Percentiles rank a stretch among this genome's conserved stretches.
phyloP scores from a whole-genome alignment of 257 asterid species.

The Nicotiana noctiflora region DNA sequence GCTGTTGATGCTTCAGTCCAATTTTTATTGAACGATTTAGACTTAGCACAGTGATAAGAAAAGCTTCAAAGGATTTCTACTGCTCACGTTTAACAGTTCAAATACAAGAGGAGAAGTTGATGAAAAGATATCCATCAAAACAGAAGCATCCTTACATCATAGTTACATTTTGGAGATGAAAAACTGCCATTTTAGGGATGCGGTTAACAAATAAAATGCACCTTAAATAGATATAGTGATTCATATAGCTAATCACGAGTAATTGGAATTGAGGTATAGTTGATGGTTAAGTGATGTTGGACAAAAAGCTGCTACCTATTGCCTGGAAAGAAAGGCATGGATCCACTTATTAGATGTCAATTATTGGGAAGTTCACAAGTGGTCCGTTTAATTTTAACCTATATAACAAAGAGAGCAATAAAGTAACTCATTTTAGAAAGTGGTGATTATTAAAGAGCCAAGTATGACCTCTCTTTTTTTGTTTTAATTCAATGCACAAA shows the following conservation, averaged over 20 bases:
- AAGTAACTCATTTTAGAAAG: background rate
- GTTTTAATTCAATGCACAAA: background rate
- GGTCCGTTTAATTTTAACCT: background rate
- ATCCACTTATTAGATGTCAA: background rate
- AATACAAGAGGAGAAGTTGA: slow-evolving; percentile 2
- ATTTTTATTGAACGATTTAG: background rate
- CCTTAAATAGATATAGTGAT: background rate
- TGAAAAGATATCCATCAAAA: background rate
- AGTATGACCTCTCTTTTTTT: background rate
- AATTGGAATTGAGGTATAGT: background rate
- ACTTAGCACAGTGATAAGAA: background rate
- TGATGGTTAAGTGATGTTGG: background rate
- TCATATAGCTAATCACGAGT: background rate
- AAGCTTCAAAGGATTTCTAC: background rate
- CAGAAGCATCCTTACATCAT: background rate
- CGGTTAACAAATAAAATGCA: background rate
- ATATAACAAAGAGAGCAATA: background rate
- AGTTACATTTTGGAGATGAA: background rate
- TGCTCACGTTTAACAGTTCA: background rate
- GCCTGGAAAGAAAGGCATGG: background rate
- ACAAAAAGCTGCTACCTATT: background rate
- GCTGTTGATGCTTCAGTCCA: background rate
- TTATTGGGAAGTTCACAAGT: background rate
- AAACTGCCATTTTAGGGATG: background rate
- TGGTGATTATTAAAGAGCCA: background rate